A percentile compares a stretch with the other conserved stretches of the same genome.
Evolutionary conservation across 2,329 filamentous ascomycete species (phyloP).

Genomic region (Beauveria varroae): DNA sequence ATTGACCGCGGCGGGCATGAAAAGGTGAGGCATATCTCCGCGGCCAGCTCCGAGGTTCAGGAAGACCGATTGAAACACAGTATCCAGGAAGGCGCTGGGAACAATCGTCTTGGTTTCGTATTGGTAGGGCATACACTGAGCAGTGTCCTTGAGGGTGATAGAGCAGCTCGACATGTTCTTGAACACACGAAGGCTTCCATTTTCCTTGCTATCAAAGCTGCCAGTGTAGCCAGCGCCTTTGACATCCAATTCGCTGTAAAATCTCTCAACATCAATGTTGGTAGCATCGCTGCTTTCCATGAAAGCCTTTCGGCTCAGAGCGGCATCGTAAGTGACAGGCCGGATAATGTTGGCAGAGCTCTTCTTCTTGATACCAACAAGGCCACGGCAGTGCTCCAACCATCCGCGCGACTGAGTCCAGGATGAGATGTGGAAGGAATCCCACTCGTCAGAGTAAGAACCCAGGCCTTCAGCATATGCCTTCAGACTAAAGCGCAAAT

Average conservation of each 20-base stretch:
- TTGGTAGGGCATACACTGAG: slow-evolving; percentile 34
- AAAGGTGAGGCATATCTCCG: slow-evolving; percentile 24
- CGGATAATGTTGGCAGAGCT: slow-evolving; percentile 13
- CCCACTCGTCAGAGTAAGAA: slow-evolving; percentile 37
- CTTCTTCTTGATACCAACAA: slow-evolving; percentile 32
- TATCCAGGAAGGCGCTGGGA: slow-evolving; percentile 40
- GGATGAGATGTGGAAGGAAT: slow-evolving; percentile 50
- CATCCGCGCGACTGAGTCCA: slow-evolving; percentile 44
- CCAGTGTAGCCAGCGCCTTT: slow-evolving; percentile 21
- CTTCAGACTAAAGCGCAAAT: slow-evolving; percentile 19
- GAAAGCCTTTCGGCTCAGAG: slow-evolving; percentile 12
- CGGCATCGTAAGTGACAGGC: slow-evolving; percentile 15
- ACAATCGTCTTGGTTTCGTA: slow-evolving; percentile 36
- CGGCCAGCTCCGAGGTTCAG: slow-evolving; percentile 29
- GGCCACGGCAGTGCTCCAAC: slow-evolving; percentile 51
- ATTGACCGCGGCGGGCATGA: slow-evolving; percentile 28
- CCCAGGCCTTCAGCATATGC: slow-evolving; percentile 22
- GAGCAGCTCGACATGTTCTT: slow-evolving; percentile 17
- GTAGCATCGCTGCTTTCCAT: neutral
- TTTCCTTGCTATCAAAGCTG: slow-evolving; percentile 16
- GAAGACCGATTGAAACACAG: slow-evolving; percentile 33
- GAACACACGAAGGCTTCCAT: slow-evolving; percentile 11
- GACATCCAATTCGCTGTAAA: slow-evolving; percentile 21
- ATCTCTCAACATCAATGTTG: slow-evolving; percentile 13
- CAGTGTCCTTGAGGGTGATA: slow-evolving; percentile 35